Evolutionary conservation across 208 protist species (phyloP).

Genomic region (Acanthamoeba triangularis): DNA sequence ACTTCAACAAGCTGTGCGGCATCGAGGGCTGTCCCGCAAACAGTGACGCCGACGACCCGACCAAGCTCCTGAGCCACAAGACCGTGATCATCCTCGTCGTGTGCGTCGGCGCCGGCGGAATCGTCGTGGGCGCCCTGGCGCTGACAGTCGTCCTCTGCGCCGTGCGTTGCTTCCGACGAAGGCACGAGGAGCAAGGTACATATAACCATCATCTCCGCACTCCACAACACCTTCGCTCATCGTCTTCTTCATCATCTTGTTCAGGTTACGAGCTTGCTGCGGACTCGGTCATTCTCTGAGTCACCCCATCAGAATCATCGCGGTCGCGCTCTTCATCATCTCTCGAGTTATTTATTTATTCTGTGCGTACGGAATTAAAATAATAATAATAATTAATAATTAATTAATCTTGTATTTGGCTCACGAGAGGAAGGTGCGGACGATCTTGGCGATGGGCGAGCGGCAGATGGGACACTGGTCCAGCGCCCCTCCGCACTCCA

Average conservation of each 20-base stretch:
- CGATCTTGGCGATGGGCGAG: background rate
- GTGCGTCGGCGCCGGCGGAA: background rate
- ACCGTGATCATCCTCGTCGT: background rate
- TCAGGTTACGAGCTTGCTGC: conserved; percentile 16
- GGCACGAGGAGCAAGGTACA: conserved; percentile 22
- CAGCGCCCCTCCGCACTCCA: conserved; percentile 32
- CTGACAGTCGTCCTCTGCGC: background rate
- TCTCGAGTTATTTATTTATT: background rate
- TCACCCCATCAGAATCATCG: background rate
- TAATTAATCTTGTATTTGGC: background rate
- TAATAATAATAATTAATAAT: background rate
- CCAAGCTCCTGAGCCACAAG: background rate
- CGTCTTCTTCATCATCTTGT: background rate
- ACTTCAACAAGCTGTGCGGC: conserved; percentile 37
- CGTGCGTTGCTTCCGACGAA: background rate
- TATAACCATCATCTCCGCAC: background rate
- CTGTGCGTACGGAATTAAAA: background rate
- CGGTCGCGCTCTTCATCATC: background rate
- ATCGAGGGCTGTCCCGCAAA: background rate
- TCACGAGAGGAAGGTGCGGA: conserved; percentile 43
- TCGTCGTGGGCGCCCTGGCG: background rate
- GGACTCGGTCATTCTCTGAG: conserved; percentile 22
- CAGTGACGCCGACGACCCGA: background rate
- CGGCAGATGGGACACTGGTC: conserved; percentile 36
- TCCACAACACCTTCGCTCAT: background rate